Base-by-base conservation (phyloP, 1,284 basidiomycete species). In the Ganoderma lucidum region DNA sequence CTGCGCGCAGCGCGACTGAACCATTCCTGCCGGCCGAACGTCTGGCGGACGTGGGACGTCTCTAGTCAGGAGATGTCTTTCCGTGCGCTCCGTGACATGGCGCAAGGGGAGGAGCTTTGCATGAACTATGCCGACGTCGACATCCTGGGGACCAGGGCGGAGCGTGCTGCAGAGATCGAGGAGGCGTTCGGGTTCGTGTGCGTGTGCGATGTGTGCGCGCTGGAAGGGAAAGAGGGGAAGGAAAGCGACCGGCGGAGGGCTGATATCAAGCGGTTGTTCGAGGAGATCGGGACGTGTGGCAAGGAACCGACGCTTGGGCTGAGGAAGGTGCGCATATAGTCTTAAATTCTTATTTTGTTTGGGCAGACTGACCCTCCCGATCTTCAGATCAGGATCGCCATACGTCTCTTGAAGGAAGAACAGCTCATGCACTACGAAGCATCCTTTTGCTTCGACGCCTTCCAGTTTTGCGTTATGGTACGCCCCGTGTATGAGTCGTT, bases 151-250 rank as follows among this genome's bases (percentile, higher is more conserved):
- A 71, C 77, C 0, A 81, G 81, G 14, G 71, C 71, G 32, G 78
- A 83, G 66, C 81, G 87, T 58, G 76, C 78, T 55, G 73, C 76
- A 41, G 78, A 83, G 63, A 77, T 88, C 44, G 75, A 79, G 56
- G 76, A 76, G 35, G 82, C 82, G 35, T 90, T 88, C 84, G 88
- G 86, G 71, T 90, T 90, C 70, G 80, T 79, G 23, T 90, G 89
- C 71, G 74, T 70, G 3, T 90, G 89, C 75, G 71, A 75, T 39
- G 80, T 81, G 63, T 88, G 86, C 45, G 63, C 65, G 37, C 42
- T 74, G 58, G 63, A 68, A 23, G 72, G 72, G 15, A 72, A 69
- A 62, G 71, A 65, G 42, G 60, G 67, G 5, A 65, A 35, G 58
- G 71, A 73, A 62, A 77, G 77, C 56, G 75, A 77, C 62, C 61